Evolutionary conservation across 164 flowering plant genomes (phyloP).

Genomic region (Piper longum): DNA sequence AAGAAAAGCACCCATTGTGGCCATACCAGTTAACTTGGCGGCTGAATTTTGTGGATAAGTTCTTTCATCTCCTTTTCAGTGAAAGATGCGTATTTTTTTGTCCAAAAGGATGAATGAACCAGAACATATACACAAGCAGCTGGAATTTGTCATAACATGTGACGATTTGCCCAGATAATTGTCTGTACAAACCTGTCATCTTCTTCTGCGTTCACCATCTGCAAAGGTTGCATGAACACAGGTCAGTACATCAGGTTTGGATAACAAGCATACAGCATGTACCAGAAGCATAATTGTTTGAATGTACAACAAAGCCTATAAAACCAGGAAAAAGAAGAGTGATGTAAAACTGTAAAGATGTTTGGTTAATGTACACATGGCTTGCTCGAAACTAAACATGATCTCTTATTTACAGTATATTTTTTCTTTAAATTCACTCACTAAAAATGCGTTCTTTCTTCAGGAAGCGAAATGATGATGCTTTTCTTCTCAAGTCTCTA

Average conservation of each 20-base stretch:
- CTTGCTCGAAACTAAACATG: background rate
- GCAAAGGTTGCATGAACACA: background rate
- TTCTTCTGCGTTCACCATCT: constrained; percentile 6
- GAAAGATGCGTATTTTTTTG: no score
- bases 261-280: background rate
- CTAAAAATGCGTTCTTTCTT: constrained; percentile 64
- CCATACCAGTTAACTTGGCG: background rate
- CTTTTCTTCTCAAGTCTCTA: constrained; percentile 46
- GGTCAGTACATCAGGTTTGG: background rate
- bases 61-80: no score
- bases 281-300: background rate
- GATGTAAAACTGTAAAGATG: background rate
- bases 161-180: background rate
- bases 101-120: background rate
- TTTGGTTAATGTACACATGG: background rate
- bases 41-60: background rate
- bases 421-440: constrained; percentile 18
- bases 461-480: constrained; percentile 60
- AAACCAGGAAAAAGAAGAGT: no score
- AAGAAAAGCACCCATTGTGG: no score
- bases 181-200: background rate
- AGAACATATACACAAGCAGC: constrained; percentile 1
- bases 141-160: background rate
- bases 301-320: background rate
- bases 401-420: background rate